phyloP scores from a whole-genome alignment of 1,284 basidiomycete species.

The Clitocybe nebularis region DNA sequence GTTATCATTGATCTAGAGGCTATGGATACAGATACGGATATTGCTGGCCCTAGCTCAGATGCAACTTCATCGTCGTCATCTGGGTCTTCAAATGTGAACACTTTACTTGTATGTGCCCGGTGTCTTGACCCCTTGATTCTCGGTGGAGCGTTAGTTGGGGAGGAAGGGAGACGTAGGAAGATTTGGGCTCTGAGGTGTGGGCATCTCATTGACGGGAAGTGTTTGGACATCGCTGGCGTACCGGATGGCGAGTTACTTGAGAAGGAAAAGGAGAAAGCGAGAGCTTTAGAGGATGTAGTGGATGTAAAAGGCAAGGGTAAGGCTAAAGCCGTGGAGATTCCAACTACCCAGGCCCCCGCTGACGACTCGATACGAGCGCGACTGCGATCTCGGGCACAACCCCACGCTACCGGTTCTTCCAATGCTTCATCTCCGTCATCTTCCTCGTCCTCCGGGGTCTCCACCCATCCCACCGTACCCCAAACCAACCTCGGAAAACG shows the following conservation, averaged over 20 bases:
- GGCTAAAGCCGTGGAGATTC: conserved; percentile 26
- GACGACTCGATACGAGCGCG: conserved; percentile 47
- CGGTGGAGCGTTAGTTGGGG: conserved; percentile 30
- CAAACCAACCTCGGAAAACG: conserved; percentile 16
- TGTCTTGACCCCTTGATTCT: conserved; percentile 56
- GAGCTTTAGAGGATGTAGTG: conserved; percentile 7
- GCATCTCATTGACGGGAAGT: conserved; percentile 74
- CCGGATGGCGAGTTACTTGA: conserved; percentile 30
- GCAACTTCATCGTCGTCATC: conserved; percentile 9
- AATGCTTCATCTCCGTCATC: conserved; percentile 15
- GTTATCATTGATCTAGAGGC: conserved; percentile 22
- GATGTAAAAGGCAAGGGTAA: conserved; percentile 36
- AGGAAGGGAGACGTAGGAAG: conserved; percentile 35
- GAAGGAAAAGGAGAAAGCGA: conserved; percentile 16
- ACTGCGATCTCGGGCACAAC: conserved; percentile 40
- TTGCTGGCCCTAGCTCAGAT: conserved; percentile 17
- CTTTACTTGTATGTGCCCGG: conserved; percentile 55
- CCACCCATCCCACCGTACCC: conserved; percentile 2
- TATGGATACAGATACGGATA: conserved; percentile 8
- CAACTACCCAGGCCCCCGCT: conserved; percentile 9
- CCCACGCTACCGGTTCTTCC: conserved; percentile 12
- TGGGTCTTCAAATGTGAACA: conserved; percentile 20
- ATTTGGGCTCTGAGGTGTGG: conserved; percentile 73
- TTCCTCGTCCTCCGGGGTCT: conserved; percentile 8
- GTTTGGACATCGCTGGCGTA: conserved; percentile 51